These are phyloP conservation scores for Saposhnikovia divaricata DNA, from an alignment of 129 eudicot genomes.

Conservation along the genomic window DNA sequence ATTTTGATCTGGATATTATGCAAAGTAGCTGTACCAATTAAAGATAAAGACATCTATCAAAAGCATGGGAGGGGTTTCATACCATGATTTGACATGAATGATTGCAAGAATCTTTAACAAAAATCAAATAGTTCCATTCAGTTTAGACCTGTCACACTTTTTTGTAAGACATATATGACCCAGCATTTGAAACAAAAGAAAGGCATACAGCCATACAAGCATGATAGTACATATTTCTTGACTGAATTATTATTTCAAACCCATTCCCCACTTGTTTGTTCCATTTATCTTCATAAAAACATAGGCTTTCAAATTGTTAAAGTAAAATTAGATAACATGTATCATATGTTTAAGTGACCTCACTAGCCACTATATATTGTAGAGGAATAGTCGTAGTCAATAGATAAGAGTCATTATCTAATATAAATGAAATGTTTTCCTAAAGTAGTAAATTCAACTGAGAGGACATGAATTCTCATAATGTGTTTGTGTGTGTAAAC, in stretches of 20 bases:
- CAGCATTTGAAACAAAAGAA: neutral
- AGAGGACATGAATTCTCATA: neutral
- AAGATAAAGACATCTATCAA: neutral
- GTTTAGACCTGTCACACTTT: neutral
- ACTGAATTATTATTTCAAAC: neutral
- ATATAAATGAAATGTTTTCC: neutral
- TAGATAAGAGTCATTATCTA: neutral
- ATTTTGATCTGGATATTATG: neutral
- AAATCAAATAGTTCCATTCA: neutral
- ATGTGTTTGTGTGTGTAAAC: neutral
- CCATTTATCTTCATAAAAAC: neutral
- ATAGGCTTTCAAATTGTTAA: neutral
- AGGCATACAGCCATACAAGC: neutral
- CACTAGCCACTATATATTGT: neutral
- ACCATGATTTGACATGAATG: conserved; percentile 1
- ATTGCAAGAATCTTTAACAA: neutral
- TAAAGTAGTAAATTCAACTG: neutral
- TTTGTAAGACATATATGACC: conserved; percentile 4
- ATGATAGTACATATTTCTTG: neutral
- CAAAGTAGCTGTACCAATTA: neutral
- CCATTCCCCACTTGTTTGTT: neutral
- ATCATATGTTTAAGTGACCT: neutral
- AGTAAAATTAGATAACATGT: neutral
- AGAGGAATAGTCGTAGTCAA: neutral
- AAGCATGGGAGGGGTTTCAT: neutral